phyloP scores from a whole-genome alignment of 441 rosid genomes.

The Pelargonium citronellum region DNA sequence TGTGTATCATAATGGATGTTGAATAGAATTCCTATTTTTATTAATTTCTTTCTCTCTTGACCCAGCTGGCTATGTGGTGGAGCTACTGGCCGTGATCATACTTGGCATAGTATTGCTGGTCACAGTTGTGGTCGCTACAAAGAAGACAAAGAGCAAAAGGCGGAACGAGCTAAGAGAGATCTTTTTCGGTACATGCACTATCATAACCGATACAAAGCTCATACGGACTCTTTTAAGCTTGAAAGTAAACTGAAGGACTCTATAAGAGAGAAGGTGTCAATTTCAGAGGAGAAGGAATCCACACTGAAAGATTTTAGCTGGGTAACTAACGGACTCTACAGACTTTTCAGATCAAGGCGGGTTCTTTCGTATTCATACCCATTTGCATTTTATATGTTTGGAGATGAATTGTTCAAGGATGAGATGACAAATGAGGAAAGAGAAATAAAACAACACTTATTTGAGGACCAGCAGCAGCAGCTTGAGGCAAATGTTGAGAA shows the following conservation, averaged over 20 bases:
- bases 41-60: constrained; percentile 17
- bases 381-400: constrained; percentile 78
- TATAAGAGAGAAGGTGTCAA: constrained; percentile 47
- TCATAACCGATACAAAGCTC: constrained; percentile 67
- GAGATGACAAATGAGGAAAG: constrained; percentile 58
- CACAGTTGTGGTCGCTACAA: constrained; percentile 70
- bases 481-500: constrained; percentile 68
- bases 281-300: constrained; percentile 57
- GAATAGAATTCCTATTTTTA: neutral
- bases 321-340: constrained; percentile 56
- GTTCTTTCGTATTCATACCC: constrained; percentile 72
- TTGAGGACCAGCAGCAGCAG: constrained; percentile 82
- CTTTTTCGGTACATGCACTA: constrained; percentile 82
- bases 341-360: constrained; percentile 70
- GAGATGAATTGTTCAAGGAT: constrained; percentile 58
- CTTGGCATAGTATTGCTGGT: constrained; percentile 59
- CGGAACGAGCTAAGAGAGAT: constrained; percentile 60
- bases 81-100: constrained; percentile 69
- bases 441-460: constrained; percentile 52
- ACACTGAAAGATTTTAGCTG: constrained; percentile 64
- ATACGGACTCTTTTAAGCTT: constrained; percentile 60
- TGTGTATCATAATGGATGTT: no score
- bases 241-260: constrained; percentile 59
- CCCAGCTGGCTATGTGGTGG: constrained; percentile 74
- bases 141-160: constrained; percentile 47